Percentiles rank a stretch among this genome's conserved stretches.
phyloP scores from a whole-genome alignment of 1,284 basidiomycete genomes.

The Sporisorium exsertum region DNA sequence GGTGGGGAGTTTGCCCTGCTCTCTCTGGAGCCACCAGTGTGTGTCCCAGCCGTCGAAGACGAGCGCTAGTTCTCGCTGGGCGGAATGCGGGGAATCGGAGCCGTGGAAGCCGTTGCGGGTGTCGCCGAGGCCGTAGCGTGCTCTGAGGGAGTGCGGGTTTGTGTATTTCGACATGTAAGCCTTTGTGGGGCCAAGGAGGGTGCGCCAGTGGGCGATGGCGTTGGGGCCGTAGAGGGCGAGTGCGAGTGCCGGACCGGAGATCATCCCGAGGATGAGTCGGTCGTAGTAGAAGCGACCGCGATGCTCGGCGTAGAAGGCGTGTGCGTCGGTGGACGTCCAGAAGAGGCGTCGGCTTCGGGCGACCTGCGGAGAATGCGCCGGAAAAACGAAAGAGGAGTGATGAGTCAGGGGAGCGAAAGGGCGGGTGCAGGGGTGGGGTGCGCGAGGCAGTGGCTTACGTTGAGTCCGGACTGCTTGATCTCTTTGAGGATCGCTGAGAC shows the following conservation, averaged over 20 bases:
- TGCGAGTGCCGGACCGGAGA: slow-evolving; percentile 59
- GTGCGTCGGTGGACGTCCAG: slow-evolving; percentile 62
- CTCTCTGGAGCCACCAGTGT: slow-evolving; percentile 52
- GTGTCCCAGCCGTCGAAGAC: slow-evolving; percentile 61
- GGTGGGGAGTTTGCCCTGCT: slow-evolving; percentile 18
- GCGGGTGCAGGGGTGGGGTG: too few relatives aligned
- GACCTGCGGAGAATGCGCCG: slow-evolving; percentile 13
- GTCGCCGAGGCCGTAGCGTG: slow-evolving; percentile 62
- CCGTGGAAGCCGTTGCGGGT: slow-evolving; percentile 68
- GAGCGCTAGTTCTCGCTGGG: slow-evolving; percentile 45
- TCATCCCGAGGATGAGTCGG: slow-evolving; percentile 63
- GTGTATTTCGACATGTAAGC: slow-evolving; percentile 63
- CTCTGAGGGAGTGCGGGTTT: slow-evolving; percentile 44
- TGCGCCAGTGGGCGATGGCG: slow-evolving; percentile 59
- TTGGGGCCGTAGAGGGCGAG: slow-evolving; percentile 59
- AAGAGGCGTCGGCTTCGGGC: slow-evolving; percentile 52
- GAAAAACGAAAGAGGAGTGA: too few relatives aligned
- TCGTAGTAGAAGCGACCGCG: slow-evolving; percentile 66
- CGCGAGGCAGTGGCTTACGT: background rate
- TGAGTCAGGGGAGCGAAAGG: too few relatives aligned
- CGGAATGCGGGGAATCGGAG: slow-evolving; percentile 37
- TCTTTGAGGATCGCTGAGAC: slow-evolving; percentile 51
- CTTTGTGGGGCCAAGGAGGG: slow-evolving; percentile 65
- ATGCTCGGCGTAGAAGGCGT: slow-evolving; percentile 65
- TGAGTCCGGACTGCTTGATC: slow-evolving; percentile 49